phyloP scores from a whole-genome alignment of 2,329 filamentous ascomycete genomes.

The Xylaria polymorpha region DNA sequence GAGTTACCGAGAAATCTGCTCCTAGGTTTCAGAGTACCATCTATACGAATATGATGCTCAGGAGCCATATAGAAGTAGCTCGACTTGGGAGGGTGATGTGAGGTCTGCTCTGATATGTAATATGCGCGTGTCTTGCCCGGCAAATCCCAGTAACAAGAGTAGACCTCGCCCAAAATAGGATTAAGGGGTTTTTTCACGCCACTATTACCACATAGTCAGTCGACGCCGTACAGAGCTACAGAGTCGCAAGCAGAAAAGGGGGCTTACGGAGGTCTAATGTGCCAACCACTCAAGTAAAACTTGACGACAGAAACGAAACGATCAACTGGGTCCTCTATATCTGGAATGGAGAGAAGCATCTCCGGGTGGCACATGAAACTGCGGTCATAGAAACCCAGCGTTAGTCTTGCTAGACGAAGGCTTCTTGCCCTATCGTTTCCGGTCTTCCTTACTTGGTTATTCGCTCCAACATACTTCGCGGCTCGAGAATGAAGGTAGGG shows the following conservation, averaged over 20 bases:
- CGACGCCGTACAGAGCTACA: conserved; percentile 21
- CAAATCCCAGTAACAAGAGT: conserved; percentile 95
- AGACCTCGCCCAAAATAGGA: conserved; percentile 93
- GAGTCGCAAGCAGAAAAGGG: conserved; percentile 8
- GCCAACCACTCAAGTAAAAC: conserved; percentile 98
- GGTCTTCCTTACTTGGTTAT: conserved; percentile 86
- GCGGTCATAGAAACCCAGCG: conserved; percentile 30
- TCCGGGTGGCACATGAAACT: conserved; percentile 99
- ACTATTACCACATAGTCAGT: conserved; percentile 58
- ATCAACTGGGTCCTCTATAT: conserved; percentile 87
- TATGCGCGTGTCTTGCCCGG: conserved; percentile 86
- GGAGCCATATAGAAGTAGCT: conserved; percentile 99
- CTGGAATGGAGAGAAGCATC: conserved; percentile 87
- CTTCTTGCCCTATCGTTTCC: too few species aligned
- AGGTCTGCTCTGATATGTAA: conserved; percentile 98
- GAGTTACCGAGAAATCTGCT: conserved; percentile 98
- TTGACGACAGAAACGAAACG: conserved; percentile 96
- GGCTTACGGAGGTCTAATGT: conserved; percentile 93
- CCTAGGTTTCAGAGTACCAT: conserved; percentile 92
- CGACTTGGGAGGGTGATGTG: conserved; percentile 97
- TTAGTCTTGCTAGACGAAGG: conserved; percentile 27
- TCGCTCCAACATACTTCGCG: conserved; percentile 95
- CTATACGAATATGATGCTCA: conserved; percentile 91
- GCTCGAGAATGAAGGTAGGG: conserved; percentile 97
- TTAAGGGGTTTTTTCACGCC: conserved; percentile 99